Percentiles rank a stretch among this genome's conserved stretches.
Conservation (phyloP, 805 yeast genomes). For the Sugiyamaella valdiviana region DNA sequence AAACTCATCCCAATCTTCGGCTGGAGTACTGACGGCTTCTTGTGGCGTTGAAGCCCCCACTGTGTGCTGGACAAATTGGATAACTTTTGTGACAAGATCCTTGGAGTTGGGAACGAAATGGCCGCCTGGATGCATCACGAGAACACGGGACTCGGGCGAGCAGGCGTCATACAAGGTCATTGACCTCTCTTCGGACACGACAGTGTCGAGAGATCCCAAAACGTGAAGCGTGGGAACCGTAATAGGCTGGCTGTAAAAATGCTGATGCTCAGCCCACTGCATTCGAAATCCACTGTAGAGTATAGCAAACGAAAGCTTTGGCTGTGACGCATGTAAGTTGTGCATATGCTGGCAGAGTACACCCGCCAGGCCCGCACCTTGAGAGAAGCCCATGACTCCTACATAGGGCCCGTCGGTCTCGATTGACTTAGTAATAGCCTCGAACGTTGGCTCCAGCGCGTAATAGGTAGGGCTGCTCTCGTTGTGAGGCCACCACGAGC, state of each 20-base stretch:
- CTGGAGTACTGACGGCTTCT: neutral
- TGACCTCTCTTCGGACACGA: conserved; percentile 70
- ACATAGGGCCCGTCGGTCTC: conserved; percentile 72
- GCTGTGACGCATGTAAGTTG: conserved; percentile 47
- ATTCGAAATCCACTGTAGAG: conserved; percentile 59
- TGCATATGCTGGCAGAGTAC: conserved; percentile 56
- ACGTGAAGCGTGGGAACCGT: conserved; percentile 57
- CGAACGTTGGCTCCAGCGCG: conserved; percentile 40
- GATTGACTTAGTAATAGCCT: conserved; percentile 48
- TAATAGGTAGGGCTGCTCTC: conserved; percentile 30
- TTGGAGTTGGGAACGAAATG: conserved; percentile 92
- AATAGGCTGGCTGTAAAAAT: conserved; percentile 30
- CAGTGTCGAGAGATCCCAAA: conserved; percentile 79
- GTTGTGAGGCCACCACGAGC: conserved; percentile 75
- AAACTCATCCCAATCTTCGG: conserved; percentile 35
- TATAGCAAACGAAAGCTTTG: conserved; percentile 61
- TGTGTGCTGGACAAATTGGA: conserved; percentile 23
- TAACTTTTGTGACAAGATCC: conserved; percentile 35
- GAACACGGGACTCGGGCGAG: conserved; percentile 37
- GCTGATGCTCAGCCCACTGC: conserved; percentile 25
- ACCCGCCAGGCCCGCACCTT: conserved; percentile 87
- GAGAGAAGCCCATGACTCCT: conserved; percentile 87
- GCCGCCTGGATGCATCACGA: conserved; percentile 87
- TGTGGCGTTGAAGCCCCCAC: neutral
- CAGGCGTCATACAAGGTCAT: conserved; percentile 52